A percentile compares a stretch with the other conserved stretches of the same genome.
phyloP scores from a whole-genome alignment of 2,329 filamentous ascomycete species.

The Chaetothyriales sp. region DNA sequence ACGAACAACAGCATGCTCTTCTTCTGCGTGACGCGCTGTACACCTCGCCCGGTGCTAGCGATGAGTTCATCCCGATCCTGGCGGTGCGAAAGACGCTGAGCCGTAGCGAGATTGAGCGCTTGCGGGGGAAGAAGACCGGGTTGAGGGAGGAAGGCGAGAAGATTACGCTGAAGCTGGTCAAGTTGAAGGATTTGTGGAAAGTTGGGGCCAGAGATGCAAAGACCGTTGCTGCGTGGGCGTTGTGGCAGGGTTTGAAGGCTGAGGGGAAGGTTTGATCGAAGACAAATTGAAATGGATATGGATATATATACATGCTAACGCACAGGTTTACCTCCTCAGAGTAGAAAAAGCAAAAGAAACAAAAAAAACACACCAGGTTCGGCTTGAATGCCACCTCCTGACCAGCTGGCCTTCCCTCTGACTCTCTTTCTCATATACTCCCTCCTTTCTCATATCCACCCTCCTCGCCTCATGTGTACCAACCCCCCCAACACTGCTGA shows the following conservation, averaged over 20 bases:
- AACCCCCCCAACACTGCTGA: not conserved
- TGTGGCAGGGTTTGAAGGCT: constrained; percentile 4
- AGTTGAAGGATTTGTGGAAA: constrained; percentile 37
- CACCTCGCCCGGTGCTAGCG: constrained; percentile 40
- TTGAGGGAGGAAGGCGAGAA: constrained; percentile 40
- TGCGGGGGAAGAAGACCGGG: constrained; percentile 40
- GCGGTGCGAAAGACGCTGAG: constrained; percentile 39
- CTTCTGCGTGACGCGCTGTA: constrained; percentile 36
- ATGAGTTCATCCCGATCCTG: constrained; percentile 45
- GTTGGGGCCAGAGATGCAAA: constrained; percentile 42
- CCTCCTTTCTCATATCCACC: no score
- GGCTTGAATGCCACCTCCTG: no score
- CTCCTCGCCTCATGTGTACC: not conserved
- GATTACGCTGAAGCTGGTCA: constrained; percentile 42
- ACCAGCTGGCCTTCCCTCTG: not conserved
- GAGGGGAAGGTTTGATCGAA: constrained; percentile 6
- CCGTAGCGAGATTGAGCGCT: constrained; percentile 31
- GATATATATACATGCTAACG: not conserved
- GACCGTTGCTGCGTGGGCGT: constrained; percentile 31
- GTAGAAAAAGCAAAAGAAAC: not conserved
- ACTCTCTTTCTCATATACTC: not conserved
- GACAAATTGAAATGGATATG: not conserved
- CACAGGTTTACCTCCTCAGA: not conserved
- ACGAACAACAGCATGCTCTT: not conserved
- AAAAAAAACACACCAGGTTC: not conserved